phyloP scores from a whole-genome alignment of 345 rosid species.

The Psidium guajava region DNA sequence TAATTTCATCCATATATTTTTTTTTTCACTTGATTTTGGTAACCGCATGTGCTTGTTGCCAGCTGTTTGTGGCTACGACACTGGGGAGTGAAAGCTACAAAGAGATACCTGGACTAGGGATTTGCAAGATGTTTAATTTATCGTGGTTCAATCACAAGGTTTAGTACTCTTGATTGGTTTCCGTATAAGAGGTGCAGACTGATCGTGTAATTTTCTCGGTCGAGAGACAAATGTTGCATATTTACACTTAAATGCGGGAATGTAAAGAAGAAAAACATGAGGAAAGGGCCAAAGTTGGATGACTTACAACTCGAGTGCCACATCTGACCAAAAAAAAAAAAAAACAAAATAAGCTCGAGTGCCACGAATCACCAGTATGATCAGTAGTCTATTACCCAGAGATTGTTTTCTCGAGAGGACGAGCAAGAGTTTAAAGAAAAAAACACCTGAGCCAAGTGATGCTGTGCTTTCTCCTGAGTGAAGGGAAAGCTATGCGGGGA shows the following conservation, averaged over 20 bases:
- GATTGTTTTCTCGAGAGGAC: background rate
- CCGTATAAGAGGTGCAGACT: background rate
- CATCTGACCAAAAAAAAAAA: too few relatives aligned
- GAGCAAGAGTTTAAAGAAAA: too few relatives aligned
- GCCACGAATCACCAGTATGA: background rate
- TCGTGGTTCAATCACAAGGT: background rate
- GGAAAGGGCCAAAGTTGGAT: background rate
- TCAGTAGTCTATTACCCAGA: background rate
- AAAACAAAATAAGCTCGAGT: background rate
- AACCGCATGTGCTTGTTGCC: background rate
- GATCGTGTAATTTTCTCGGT: background rate
- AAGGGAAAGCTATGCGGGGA: background rate
- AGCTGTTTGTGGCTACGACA: background rate
- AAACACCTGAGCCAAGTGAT: background rate
- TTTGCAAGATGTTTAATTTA: background rate
- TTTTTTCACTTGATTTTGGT: background rate
- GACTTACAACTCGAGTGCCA: background rate
- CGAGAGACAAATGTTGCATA: background rate
- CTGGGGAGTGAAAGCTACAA: background rate
- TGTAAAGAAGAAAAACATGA: background rate
- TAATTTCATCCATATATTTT: background rate
- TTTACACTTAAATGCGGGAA: background rate
- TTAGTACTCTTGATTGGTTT: background rate
- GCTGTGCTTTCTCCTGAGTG: background rate
- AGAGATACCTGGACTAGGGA: background rate